phyloP scores from a whole-genome alignment of 176 grass and related monocot species.

The Oryza rufipogon region DNA sequence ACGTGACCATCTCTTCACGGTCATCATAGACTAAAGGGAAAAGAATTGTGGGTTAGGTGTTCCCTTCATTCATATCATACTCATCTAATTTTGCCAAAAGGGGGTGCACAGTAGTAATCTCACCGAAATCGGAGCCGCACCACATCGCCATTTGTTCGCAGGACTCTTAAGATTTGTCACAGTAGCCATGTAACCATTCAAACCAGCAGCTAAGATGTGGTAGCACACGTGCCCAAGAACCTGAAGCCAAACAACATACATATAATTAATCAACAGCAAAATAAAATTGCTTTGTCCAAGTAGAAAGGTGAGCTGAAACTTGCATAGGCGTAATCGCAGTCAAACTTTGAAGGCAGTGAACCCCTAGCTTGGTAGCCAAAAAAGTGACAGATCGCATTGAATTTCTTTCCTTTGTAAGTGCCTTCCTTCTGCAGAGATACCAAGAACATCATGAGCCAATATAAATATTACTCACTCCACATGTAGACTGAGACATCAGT shows the following conservation, averaged over 20 bases:
- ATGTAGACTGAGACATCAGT: conserved; percentile 14
- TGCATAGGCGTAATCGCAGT: conserved; percentile 98
- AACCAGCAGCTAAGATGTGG: conserved; percentile 86
- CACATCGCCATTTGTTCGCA: conserved; percentile 93
- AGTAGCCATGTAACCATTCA: conserved; percentile 98
- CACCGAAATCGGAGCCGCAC: conserved; percentile 96
- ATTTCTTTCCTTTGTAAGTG: conserved; percentile 97
- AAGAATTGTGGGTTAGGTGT: conserved; percentile 30
- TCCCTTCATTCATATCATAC: conserved; percentile 6
- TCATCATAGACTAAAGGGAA: conserved; percentile 88
- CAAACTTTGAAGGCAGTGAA: conserved; percentile 93
- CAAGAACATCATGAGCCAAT: conserved; percentile 37
- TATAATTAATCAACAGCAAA: conserved; percentile 27
- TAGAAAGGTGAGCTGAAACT: conserved; percentile 39
- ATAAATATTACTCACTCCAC: neutral
- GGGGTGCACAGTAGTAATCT: conserved; percentile 21
- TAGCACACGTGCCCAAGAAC: conserved; percentile 96
- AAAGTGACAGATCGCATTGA: conserved; percentile 98
- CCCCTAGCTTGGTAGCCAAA: conserved; percentile 99
- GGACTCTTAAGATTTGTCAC: conserved; percentile 98
- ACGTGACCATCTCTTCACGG: conserved; percentile 83
- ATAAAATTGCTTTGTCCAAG: conserved; percentile 10
- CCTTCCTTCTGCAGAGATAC: conserved; percentile 79
- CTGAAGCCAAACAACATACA: conserved; percentile 52
- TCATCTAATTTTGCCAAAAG: neutral